phyloP scores from a whole-genome alignment of 1,139 yeast species.

The Hansenula anomala region DNA sequence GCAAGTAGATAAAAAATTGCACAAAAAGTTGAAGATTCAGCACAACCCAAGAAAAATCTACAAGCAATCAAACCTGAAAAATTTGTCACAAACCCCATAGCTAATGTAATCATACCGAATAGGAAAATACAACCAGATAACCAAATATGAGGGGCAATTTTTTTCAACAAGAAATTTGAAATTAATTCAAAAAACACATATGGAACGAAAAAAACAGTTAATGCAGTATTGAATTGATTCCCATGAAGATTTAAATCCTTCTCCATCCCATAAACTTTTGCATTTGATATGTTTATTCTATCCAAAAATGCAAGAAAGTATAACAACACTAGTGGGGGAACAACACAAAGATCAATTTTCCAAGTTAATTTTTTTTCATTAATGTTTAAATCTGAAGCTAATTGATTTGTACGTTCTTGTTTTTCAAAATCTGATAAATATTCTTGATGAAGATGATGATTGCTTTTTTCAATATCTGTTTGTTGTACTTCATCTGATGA shows the following conservation, averaged over 20 bases:
- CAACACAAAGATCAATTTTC: constrained; percentile 46
- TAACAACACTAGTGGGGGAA: constrained; percentile 49
- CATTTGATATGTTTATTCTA: constrained; percentile 55
- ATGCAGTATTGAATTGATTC: constrained; percentile 42
- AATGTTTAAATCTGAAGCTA: constrained; percentile 38
- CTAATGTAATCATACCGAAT: constrained; percentile 45
- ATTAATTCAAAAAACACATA: constrained; percentile 46
- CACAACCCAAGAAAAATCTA: constrained; percentile 45
- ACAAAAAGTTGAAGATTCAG: constrained; percentile 56
- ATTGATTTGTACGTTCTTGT: constrained; percentile 24
- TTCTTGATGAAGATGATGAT: constrained; percentile 1
- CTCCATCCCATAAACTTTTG: constrained; percentile 49
- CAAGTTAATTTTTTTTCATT: constrained; percentile 38
- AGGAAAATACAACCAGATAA: constrained; percentile 30
- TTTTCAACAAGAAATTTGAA: constrained; percentile 35
- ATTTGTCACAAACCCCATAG: constrained; percentile 40
- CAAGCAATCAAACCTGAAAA: constrained; percentile 43
- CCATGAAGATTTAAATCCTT: constrained; percentile 41
- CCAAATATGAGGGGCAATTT: constrained; percentile 26
- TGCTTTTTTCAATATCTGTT: too few species aligned
- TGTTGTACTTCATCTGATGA: too few species aligned
- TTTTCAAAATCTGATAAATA: constrained; percentile 18
- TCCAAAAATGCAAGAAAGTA: constrained; percentile 56
- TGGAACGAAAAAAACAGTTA: constrained; percentile 49
- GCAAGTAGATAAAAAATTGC: constrained; percentile 37